phyloP scores from a whole-genome alignment of 805 yeast genomes.

The Ogataea corticis region DNA sequence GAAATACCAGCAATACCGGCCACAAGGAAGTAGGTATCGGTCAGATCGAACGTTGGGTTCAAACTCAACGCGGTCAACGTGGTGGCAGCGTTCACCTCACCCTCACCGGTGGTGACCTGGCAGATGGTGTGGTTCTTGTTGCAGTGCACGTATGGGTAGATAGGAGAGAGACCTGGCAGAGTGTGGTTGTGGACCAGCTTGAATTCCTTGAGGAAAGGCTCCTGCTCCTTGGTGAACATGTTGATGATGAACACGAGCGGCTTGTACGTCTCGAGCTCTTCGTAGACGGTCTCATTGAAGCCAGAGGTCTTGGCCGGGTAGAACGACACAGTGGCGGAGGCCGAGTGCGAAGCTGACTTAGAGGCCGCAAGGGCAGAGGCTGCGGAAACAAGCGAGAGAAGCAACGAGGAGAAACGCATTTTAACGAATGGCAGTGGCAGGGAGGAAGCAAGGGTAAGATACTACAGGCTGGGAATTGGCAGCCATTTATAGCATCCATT shows the following conservation, averaged over 20 bases:
- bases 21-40: constrained; percentile 59
- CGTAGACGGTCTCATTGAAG: constrained; percentile 22
- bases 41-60: constrained; percentile 55
- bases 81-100: constrained; percentile 66
- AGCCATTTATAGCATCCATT: no score
- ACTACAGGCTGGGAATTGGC: no score
- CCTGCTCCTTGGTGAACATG: constrained; percentile 54
- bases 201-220: constrained; percentile 51
- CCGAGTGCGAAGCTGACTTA: constrained; percentile 13
- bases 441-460: background rate
- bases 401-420: constrained; percentile 12
- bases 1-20: constrained; percentile 71
- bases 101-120: constrained; percentile 68
- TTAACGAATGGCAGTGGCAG: background rate
- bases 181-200: constrained; percentile 55
- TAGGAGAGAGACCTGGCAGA: constrained; percentile 65
- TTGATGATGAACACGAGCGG: constrained; percentile 59
- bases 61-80: constrained; percentile 55
- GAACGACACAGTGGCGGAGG: constrained; percentile 18
- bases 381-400: constrained; percentile 6
- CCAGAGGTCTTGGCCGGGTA: constrained; percentile 25
- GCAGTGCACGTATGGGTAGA: constrained; percentile 59
- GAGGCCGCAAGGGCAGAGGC: constrained; percentile 11
- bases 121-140: constrained; percentile 52
- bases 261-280: constrained; percentile 34